These are phyloP conservation scores for Ophiostoma piceae DNA, from an alignment of 2,329 filamentous ascomycete species.

Conservation along the genomic window DNA sequence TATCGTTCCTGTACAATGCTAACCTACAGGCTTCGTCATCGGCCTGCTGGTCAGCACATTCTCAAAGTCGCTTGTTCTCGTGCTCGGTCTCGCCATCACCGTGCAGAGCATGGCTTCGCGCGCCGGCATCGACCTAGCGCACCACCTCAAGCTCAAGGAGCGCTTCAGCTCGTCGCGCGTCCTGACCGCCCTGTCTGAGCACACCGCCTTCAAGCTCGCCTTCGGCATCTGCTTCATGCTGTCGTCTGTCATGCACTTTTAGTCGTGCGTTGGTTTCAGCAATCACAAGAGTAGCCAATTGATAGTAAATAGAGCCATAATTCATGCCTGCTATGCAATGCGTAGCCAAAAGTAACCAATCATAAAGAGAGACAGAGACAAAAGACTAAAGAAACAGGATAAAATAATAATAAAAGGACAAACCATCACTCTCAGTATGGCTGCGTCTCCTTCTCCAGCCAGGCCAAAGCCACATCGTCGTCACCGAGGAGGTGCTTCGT, in stretches of 20 bases:
- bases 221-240: slow-evolving; percentile 70
- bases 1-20: not conserved
- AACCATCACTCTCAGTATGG: slow-evolving; percentile 42
- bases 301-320: not conserved
- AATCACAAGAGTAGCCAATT: not conserved
- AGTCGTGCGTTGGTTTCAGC: slow-evolving; percentile 2
- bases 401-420: not conserved
- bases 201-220: slow-evolving; percentile 60
- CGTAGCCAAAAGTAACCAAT: not conserved
- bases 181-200: slow-evolving; percentile 48
- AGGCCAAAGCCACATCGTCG: slow-evolving; percentile 66
- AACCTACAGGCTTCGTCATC: slow-evolving; percentile 51
- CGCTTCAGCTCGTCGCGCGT: slow-evolving; percentile 38
- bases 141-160: slow-evolving; percentile 37
- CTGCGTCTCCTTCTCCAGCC: slow-evolving; percentile 83
- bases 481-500: slow-evolving; percentile 70
- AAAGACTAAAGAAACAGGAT: not conserved
- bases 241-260: slow-evolving; percentile 56
- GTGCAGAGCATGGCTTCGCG: slow-evolving; percentile 41
- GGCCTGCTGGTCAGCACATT: slow-evolving; percentile 65
- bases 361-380: not conserved
- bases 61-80: slow-evolving; percentile 62
- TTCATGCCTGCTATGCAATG: not conserved
- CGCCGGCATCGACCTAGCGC: slow-evolving; percentile 40
- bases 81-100: slow-evolving; percentile 60